Evolutionary conservation across 495 filamentous ascomycete genomes (phyloP).

Genomic region (Neurospora tetraspora): DNA sequence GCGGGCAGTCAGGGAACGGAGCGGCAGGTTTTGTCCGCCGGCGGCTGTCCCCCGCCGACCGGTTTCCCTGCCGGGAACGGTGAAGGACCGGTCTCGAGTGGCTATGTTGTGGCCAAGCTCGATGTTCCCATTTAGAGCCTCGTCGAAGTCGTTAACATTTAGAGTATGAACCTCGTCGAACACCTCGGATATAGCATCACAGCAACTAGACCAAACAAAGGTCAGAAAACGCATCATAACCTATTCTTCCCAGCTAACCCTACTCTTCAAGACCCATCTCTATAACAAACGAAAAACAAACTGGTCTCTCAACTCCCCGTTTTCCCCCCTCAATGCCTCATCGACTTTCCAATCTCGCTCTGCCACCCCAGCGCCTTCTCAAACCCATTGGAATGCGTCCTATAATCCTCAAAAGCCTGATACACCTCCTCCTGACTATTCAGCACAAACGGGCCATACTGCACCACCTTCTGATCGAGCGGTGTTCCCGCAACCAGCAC

Average conservation of each 20-base stretch:
- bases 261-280: neutral
- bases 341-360: constrained; percentile 84
- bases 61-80: no score
- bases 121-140: neutral
- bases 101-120: neutral
- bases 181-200: neutral
- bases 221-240: neutral
- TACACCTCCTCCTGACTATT: constrained; percentile 77
- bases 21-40: no score
- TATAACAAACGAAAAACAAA: neutral
- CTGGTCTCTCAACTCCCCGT: neutral
- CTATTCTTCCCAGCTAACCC: neutral
- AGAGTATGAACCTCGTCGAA: neutral
- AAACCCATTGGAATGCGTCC: constrained; percentile 78
- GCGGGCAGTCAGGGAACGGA: no score
- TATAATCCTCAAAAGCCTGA: constrained; percentile 83
- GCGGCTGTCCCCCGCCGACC: no score
- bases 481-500: constrained; percentile 78
- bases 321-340: constrained; percentile 18
- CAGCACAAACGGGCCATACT: constrained; percentile 93
- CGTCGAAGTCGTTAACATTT: neutral
- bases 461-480: constrained; percentile 83
- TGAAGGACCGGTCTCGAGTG: neutral
- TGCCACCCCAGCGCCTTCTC: constrained; percentile 75
- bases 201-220: neutral